Base-by-base conservation (phyloP, 805 yeast genomes). In the Yamadazyma olivae region DNA sequence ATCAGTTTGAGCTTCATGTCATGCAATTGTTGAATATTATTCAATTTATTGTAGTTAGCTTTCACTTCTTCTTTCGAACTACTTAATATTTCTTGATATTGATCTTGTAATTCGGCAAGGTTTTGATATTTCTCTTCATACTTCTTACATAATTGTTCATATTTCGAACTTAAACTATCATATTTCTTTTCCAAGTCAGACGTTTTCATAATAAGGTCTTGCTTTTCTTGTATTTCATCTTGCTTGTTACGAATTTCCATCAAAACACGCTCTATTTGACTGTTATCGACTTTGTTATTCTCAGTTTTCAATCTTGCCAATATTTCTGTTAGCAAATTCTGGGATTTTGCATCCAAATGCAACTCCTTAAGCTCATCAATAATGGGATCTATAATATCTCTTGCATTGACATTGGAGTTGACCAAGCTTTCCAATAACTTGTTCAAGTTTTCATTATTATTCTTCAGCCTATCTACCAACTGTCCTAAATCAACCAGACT, bases 391-490 rank as follows among this genome's bases (percentile, higher is more conserved):
- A 54, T 36, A 3, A 57, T 51, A 19, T 43, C 47, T 32, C 38
- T 29, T 1, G 48, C 38, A 24, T 38, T 38, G 18, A 44, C 20
- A 21, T 64, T 65, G 27, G 61, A 66, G 15, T 51, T 46, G 8
- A 65, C 58, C 19, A 67, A 53, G 30, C 57, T 57, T 17, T 55
- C 51, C 10, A 67, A 53, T 27, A 66, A 49, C 40, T 53, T 56
- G 38, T 56, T 63, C 51, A 66, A 57, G 39, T 61, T 44, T 36
- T 55, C 59, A 42, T 67, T 64, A 42, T 67, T 66, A 43, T 61
- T 64, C 46, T 61, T 65, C 60, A 60, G 66, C 20, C 71, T 46
- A 27, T 63, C 69, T 17, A 51, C 53, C 30, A 67, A 51, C 40
- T 65, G 67, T 4, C 48, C 60, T 36, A 66, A 43, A 41, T 65